Percentiles rank a stretch among this genome's conserved stretches.
Conservation (phyloP, 805 yeast genomes). For the Ogataea paraovalis region DNA sequence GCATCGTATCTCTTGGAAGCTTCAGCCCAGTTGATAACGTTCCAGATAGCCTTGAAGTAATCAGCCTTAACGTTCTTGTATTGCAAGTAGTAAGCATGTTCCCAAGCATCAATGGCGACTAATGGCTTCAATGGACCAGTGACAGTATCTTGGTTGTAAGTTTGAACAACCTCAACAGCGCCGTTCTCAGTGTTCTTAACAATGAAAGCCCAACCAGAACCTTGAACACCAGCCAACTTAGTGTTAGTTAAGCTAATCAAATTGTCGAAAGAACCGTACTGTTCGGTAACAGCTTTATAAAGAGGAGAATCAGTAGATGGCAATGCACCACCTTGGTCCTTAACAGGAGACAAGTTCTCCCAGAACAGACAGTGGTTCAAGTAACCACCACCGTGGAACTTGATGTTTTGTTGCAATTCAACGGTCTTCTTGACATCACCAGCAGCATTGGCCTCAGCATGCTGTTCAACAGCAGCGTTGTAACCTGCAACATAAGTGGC, state of each 20-base stretch:
- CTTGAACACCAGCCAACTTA: constrained; percentile 83
- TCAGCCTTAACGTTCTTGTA: constrained; percentile 89
- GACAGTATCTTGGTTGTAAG: constrained; percentile 84
- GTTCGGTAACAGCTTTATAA: constrained; percentile 51
- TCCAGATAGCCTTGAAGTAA: constrained; percentile 92
- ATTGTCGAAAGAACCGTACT: constrained; percentile 71
- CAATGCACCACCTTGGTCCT: constrained; percentile 71
- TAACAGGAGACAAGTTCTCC: constrained; percentile 78
- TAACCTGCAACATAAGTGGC: constrained; percentile 86
- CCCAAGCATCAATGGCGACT: constrained; percentile 94
- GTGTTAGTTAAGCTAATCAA: constrained; percentile 61
- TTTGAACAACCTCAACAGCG: constrained; percentile 73
- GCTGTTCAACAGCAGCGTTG: constrained; percentile 73
- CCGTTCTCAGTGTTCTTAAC: constrained; percentile 76
- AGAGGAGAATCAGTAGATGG: constrained; percentile 55
- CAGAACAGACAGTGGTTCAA: constrained; percentile 83
- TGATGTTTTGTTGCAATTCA: constrained; percentile 68
- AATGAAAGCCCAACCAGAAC: constrained; percentile 94
- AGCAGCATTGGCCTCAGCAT: constrained; percentile 56
- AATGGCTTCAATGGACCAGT: constrained; percentile 66
- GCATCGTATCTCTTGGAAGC: constrained; percentile 69
- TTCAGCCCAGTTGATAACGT: constrained; percentile 89
- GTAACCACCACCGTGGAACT: constrained; percentile 92
- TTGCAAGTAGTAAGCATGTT: constrained; percentile 92
- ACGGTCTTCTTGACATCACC: constrained; percentile 59